Conservation (phyloP, 2,329 filamentous ascomycete genomes). For the Ustilaginoidea virens region DNA sequence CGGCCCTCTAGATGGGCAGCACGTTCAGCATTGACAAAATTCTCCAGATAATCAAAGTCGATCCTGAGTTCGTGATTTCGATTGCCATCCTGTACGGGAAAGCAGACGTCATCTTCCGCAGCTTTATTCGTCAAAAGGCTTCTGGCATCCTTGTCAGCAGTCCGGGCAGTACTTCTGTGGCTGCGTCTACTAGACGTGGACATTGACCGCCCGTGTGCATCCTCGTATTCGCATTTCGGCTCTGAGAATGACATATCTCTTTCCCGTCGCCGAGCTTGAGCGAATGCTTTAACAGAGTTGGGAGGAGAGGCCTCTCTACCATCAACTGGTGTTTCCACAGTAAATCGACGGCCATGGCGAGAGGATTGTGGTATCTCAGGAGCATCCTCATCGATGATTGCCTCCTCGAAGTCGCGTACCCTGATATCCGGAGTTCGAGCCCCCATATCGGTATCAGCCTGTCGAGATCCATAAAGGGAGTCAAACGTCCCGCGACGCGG, state of each 20-base stretch:
- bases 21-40: conserved; percentile 58
- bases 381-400: conserved; percentile 61
- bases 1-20: conserved; percentile 33
- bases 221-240: conserved; percentile 21
- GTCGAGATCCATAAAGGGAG: conserved; percentile 44
- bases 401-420: conserved; percentile 75
- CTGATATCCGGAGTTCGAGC: conserved; percentile 20
- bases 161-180: conserved; percentile 39
- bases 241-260: conserved; percentile 49
- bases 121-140: conserved; percentile 51
- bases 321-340: conserved; percentile 38
- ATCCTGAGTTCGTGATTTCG: conserved; percentile 63
- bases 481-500: conserved; percentile 59
- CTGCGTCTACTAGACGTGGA: conserved; percentile 54
- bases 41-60: conserved; percentile 88
- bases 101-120: conserved; percentile 79
- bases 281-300: conserved; percentile 96
- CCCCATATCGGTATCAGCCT: conserved; percentile 23
- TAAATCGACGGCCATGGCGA: conserved; percentile 35
- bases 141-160: conserved; percentile 45
- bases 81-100: conserved; percentile 55
- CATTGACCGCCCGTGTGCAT: conserved; percentile 49
- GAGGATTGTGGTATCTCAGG: conserved; percentile 28
- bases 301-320: conserved; percentile 70
- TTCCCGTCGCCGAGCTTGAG: conserved; percentile 73